Conservation (phyloP, 2,329 filamentous ascomycete species). For the Emmonsiellopsis sp. region DNA sequence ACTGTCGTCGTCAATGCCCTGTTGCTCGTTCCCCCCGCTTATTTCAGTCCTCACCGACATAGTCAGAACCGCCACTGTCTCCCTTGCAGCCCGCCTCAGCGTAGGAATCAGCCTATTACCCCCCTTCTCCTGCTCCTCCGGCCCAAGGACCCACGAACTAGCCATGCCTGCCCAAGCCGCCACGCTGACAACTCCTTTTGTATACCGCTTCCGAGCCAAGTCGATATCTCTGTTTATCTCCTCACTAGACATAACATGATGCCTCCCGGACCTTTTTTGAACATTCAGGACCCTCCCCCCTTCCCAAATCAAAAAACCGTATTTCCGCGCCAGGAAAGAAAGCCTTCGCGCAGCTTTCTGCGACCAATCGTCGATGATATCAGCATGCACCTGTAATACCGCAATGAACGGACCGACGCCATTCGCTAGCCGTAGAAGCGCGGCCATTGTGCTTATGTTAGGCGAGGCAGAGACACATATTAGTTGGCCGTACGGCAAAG, state of each 20-base stretch:
- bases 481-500: constrained; percentile 28
- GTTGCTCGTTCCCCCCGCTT: constrained; percentile 19
- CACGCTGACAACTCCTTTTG: constrained; percentile 26
- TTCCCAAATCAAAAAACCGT: constrained; percentile 34
- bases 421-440: constrained; percentile 47
- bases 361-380: constrained; percentile 53
- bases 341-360: constrained; percentile 41
- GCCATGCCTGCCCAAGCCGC: constrained; percentile 30
- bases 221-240: constrained; percentile 24
- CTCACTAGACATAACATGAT: constrained; percentile 20
- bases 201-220: constrained; percentile 29
- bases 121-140: constrained; percentile 27
- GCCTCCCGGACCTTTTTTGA: constrained; percentile 23
- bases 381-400: constrained; percentile 51
- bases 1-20: constrained; percentile 3
- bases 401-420: constrained; percentile 53
- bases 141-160: constrained; percentile 30
- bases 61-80: constrained; percentile 28
- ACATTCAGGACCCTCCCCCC: constrained; percentile 30
- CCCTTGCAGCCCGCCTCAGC: constrained; percentile 31
- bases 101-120: constrained; percentile 33
- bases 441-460: constrained; percentile 46
- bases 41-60: constrained; percentile 34
- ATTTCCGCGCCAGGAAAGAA: constrained; percentile 23
- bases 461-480: constrained; percentile 43